Conservation (phyloP, 306 rosid species). For the Vicia faba region DNA sequence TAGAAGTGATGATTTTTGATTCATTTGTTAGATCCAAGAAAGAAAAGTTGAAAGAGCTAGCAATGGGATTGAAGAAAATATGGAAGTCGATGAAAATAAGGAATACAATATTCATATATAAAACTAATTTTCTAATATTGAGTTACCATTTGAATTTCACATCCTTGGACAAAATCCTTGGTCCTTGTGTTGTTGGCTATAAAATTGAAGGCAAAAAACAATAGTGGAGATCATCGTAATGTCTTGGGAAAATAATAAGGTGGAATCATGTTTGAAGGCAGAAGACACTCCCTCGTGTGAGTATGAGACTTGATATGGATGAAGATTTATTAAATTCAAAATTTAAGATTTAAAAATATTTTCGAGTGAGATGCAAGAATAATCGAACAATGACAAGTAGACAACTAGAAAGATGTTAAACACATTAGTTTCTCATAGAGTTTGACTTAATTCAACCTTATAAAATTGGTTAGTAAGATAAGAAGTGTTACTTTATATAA, state of each 20-base stretch:
- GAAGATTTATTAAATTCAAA: too few relatives aligned
- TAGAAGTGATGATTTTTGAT: not conserved
- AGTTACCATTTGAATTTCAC: slow-evolving; percentile 41
- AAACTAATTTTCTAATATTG: slow-evolving; percentile 49
- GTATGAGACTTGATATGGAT: slow-evolving; percentile 27
- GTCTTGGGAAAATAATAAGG: slow-evolving; percentile 35
- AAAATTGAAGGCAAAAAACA: slow-evolving; percentile 41
- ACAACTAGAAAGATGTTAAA: too few relatives aligned
- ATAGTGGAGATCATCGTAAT: slow-evolving; percentile 33
- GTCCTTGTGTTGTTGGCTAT: slow-evolving; percentile 40
- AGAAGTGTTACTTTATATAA: too few relatives aligned
- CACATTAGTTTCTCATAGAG: too few relatives aligned
- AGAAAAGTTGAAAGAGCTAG: slow-evolving; percentile 32
- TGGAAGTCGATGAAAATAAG: slow-evolving; percentile 39
- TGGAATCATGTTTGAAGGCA: slow-evolving; percentile 40
- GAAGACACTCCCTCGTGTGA: slow-evolving; percentile 46
- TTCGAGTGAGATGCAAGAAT: too few relatives aligned
- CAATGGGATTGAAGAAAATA: slow-evolving; percentile 47
- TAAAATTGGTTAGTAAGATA: too few relatives aligned
- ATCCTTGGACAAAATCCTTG: slow-evolving; percentile 45
- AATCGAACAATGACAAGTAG: too few relatives aligned
- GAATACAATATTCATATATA: slow-evolving; percentile 33
- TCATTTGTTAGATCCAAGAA: slow-evolving; percentile 47
- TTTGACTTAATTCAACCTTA: too few relatives aligned
- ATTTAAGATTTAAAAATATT: too few relatives aligned